Evolutionary conservation across 345 rosid species (phyloP), one percentile per base, ranked within the genome.

Genomic region (Populus alba): DNA sequence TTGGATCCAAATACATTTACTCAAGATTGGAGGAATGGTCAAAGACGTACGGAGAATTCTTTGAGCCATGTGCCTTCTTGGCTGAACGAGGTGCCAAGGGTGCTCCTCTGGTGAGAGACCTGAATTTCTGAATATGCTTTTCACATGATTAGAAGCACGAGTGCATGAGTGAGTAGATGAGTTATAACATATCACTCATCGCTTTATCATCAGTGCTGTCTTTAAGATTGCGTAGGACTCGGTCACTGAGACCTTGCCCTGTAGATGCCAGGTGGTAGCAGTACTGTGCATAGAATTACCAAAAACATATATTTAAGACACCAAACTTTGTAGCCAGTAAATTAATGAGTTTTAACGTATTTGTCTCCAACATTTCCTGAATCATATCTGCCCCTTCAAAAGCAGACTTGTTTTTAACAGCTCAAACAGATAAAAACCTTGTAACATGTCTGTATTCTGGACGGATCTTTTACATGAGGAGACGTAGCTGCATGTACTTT

Each of bases 51-150:
- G 99, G 98, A 29, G 97, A 81, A 12, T 94, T 96, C 88, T 96
- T 94, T 90, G 90, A 91, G 87, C 99, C 99, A 74, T 94, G 98
- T 73, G 81, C 93, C 49, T 94, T 90, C 86, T 85, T 96, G 84
- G 92, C 93, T 70, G 94, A 90, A 79, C 82, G 94, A 87, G 98
- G 89, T 73, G 72, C 86, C 55, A 81, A 91, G 92, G 73, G 88
- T 89, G 76, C 84, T 66, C 79, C 86, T 81, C 87, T 94, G 82
- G 82, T 82, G 66, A 80, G 82, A 45, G 33, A 61, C 15, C 66
- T 61, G 33, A 57, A 61, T 23, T 49, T 18, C 0, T 5, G 63
- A 16, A 13, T 45, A 45, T 68, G 38, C 67, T 33, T 47, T 7
- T 38, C 10, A 18, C 55, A 29, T 13, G 10, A 72, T 25, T 29